Conservation (phyloP, 352 stramenopile genomes). For the Albugo candida region DNA sequence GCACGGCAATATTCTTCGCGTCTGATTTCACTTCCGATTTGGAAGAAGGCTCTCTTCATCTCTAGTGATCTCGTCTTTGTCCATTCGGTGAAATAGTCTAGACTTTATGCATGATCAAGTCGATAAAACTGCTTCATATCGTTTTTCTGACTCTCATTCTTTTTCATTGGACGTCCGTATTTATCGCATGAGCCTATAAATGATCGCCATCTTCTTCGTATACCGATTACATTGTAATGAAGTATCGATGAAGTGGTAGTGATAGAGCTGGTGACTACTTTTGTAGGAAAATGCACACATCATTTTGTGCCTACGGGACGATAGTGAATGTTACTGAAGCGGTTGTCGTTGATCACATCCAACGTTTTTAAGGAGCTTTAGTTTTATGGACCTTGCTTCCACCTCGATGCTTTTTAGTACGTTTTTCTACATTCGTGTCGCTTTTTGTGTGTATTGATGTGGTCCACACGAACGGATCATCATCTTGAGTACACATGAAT, state of each 20-base stretch:
- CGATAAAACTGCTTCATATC: constrained; percentile 67
- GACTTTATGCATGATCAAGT: constrained; percentile 18
- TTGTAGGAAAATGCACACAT: not conserved
- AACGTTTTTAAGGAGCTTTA: no score
- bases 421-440: no score
- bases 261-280: no score
- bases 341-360: constrained; percentile 29
- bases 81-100: constrained; percentile 77
- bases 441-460: no score
- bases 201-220: no score
- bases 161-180: constrained; percentile 63
- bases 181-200: constrained; percentile 67
- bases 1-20: constrained; percentile 28
- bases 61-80: constrained; percentile 48
- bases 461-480: no score
- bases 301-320: constrained; percentile 27
- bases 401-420: no score
- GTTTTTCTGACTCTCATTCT: constrained; percentile 53
- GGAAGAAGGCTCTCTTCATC: constrained; percentile 23
- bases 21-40: constrained; percentile 29
- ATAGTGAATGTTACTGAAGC: constrained; percentile 75
- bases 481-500: no score
- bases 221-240: no score
- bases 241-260: constrained; percentile 45
- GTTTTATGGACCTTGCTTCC: no score